Evolutionary conservation across 2,329 filamentous ascomycete species (phyloP).

Genomic region (Pseudohalonectria lignicola): DNA sequence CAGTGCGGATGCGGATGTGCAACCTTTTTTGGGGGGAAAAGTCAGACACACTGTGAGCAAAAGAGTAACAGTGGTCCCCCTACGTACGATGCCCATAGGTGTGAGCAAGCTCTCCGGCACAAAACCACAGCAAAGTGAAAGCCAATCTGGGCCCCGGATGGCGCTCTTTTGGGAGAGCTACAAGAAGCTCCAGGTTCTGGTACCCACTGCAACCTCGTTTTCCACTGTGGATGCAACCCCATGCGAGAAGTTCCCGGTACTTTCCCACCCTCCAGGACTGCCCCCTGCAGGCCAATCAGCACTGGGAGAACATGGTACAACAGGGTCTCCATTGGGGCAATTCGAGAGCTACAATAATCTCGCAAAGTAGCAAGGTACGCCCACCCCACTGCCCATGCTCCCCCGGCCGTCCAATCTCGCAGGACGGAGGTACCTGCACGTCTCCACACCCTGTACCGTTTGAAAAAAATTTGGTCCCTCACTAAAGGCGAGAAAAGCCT

Average conservation of each 20-base stretch:
- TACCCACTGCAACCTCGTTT: constrained; percentile 1
- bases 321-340: constrained; percentile 11
- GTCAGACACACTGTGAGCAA: too few relatives aligned
- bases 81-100: background rate
- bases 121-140: background rate
- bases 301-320: too few relatives aligned
- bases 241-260: constrained; percentile 1
- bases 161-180: background rate
- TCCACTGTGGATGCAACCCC: constrained; percentile 1
- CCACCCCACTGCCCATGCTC: constrained; percentile 8
- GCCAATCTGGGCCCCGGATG: background rate
- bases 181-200: background rate
- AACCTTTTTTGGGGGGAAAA: background rate
- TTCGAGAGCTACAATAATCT: constrained; percentile 14
- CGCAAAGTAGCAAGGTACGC: constrained; percentile 15
- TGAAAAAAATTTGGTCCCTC: too few relatives aligned
- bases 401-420: constrained; percentile 11
- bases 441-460: constrained; percentile 13
- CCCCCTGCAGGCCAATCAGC: background rate
- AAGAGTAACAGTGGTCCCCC: too few relatives aligned
- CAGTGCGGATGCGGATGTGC: background rate
- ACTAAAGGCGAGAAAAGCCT: background rate
- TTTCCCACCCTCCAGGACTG: background rate
- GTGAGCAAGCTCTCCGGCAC: background rate
- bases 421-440: constrained; percentile 14